Evolutionary conservation across 2,329 filamentous ascomycete species (phyloP).

Genomic region (Fusarium sp.): DNA sequence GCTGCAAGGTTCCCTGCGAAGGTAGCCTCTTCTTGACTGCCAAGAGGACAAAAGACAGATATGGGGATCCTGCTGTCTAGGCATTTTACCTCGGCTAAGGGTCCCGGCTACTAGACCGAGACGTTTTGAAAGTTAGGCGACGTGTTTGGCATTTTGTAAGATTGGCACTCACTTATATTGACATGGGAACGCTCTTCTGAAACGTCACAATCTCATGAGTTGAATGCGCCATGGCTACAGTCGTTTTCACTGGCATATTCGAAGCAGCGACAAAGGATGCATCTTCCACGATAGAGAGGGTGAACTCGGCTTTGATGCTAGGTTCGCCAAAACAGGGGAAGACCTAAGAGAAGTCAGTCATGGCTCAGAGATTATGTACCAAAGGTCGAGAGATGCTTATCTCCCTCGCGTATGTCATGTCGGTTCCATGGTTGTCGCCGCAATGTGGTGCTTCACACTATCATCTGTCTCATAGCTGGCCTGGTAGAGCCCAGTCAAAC

Average conservation of each 20-base stretch:
- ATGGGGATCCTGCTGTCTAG: not conserved
- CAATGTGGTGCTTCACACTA: not conserved
- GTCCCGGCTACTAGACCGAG: not conserved
- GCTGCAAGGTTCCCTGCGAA: not conserved
- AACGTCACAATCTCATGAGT: fast-evolving
- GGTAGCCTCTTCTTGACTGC: not conserved
- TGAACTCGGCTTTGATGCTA: not conserved
- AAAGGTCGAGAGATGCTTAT: not conserved
- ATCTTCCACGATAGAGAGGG: not conserved
- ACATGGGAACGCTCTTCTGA: fast-evolving
- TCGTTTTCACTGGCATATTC: fast-evolving
- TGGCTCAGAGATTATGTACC: not conserved
- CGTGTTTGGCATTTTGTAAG: fast-evolving
- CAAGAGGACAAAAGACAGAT: not conserved
- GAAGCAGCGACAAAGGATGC: not conserved
- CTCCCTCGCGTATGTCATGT: not conserved
- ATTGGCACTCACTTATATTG: not conserved
- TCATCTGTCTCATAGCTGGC: not conserved
- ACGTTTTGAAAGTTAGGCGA: not conserved
- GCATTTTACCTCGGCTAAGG: not conserved
- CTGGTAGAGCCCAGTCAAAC: not conserved
- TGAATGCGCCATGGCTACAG: fast-evolving
- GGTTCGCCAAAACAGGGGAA: fast-evolving
- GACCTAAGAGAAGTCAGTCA: not conserved
- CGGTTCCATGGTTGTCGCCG: not conserved